Percentiles rank a stretch among this genome's conserved stretches.
Evolutionary conservation across 352 stramenopile species (phyloP).

Genomic region (Pythium coloratum): DNA sequence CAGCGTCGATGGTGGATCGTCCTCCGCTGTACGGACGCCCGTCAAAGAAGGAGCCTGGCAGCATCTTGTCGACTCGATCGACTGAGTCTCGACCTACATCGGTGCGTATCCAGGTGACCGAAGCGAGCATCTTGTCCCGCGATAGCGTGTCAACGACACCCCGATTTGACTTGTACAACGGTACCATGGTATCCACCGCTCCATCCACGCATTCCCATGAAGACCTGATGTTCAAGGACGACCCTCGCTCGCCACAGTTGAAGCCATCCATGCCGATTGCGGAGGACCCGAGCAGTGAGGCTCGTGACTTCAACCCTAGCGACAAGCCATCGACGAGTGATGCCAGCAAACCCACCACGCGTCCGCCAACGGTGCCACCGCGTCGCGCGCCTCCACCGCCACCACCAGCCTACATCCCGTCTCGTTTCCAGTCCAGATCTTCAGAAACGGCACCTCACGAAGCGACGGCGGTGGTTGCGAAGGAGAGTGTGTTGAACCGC

Average conservation of each 20-base stretch:
- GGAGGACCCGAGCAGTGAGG: background rate
- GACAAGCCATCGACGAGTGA: background rate
- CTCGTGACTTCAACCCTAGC: background rate
- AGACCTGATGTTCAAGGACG: slow-evolving; percentile 22
- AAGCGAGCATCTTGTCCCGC: background rate
- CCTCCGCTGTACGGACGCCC: slow-evolving; percentile 26
- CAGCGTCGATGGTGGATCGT: slow-evolving; percentile 4
- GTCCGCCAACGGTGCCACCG: background rate
- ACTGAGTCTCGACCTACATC: background rate
- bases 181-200: slow-evolving; percentile 15
- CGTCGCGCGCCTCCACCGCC: slow-evolving; percentile 6
- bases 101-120: background rate
- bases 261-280: background rate
- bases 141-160: slow-evolving; percentile 1
- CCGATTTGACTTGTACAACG: slow-evolving; percentile 14
- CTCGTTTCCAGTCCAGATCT: slow-evolving; percentile 22
- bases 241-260: background rate
- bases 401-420: slow-evolving; percentile 27
- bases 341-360: background rate
- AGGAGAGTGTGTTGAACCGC: slow-evolving; percentile 9
- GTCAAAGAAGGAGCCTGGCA: slow-evolving; percentile 14
- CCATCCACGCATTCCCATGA: slow-evolving; percentile 22
- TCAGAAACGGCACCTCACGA: slow-evolving; percentile 13
- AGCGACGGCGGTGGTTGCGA: background rate
- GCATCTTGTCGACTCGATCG: slow-evolving; percentile 3